Conservation (phyloP, 2,329 filamentous ascomycete genomes). For the Aspergillus fumigatiaffinis region DNA sequence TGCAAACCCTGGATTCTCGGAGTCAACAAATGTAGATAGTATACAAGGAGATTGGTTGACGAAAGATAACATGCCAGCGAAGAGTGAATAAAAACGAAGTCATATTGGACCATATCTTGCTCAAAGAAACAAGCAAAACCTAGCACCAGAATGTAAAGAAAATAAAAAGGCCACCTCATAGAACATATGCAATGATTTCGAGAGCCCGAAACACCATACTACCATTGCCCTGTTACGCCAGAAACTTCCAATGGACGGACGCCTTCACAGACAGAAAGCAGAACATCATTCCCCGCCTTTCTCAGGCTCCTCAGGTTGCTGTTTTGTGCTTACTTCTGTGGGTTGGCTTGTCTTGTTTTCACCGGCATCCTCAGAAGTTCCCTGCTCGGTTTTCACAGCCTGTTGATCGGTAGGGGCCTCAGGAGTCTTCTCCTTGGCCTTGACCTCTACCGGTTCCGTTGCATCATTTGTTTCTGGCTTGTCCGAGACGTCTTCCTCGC, state of each 20-base stretch:
- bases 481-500: slow-evolving; percentile 12
- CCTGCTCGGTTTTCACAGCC: slow-evolving; percentile 7
- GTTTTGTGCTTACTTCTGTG: slow-evolving; percentile 6
- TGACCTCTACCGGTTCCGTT: slow-evolving; percentile 10
- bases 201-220: slow-evolving; percentile 34
- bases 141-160: slow-evolving; percentile 2
- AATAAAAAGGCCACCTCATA: slow-evolving; percentile 3
- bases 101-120: background rate
- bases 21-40: too few species aligned
- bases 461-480: background rate
- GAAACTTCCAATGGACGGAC: slow-evolving; percentile 26
- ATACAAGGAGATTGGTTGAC: background rate
- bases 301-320: slow-evolving; percentile 29
- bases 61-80: background rate
- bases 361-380: slow-evolving; percentile 7
- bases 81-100: background rate
- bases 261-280: slow-evolving; percentile 15
- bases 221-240: slow-evolving; percentile 33
- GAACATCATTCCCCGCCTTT: slow-evolving; percentile 29
- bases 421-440: slow-evolving; percentile 13
- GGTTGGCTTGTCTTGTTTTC: slow-evolving; percentile 19
- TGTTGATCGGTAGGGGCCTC: slow-evolving; percentile 15
- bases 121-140: background rate
- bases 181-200: slow-evolving; percentile 15
- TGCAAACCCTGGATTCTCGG: too few species aligned